These are phyloP conservation scores for Plenodomus tracheiphilus DNA, from an alignment of 2,329 filamentous ascomycete species.

Conservation along the genomic window DNA sequence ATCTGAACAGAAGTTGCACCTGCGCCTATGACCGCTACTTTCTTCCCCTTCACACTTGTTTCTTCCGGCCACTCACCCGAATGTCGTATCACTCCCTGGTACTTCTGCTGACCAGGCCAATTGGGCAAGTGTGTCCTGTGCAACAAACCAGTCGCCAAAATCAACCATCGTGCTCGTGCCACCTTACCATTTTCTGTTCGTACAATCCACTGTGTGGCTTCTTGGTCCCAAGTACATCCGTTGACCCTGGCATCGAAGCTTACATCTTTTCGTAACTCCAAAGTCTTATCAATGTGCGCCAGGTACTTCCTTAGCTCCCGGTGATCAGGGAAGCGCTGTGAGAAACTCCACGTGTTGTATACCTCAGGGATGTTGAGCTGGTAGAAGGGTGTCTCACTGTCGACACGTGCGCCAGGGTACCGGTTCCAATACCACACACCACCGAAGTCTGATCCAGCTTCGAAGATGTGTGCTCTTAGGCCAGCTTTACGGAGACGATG, in stretches of 20 bases:
- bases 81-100: slow-evolving; percentile 27
- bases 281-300: slow-evolving; percentile 24
- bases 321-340: slow-evolving; percentile 27
- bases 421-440: slow-evolving; percentile 10
- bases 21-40: slow-evolving; percentile 30
- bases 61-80: slow-evolving; percentile 40
- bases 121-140: slow-evolving; percentile 20
- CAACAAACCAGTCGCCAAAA: slow-evolving; percentile 24
- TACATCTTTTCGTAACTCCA: slow-evolving; percentile 27
- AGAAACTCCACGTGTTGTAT: slow-evolving; percentile 29
- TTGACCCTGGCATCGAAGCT: slow-evolving; percentile 50
- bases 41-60: slow-evolving; percentile 28
- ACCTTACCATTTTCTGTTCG: slow-evolving; percentile 48
- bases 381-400: slow-evolving; percentile 35
- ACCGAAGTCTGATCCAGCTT: slow-evolving; percentile 24
- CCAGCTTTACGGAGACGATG: slow-evolving; percentile 24
- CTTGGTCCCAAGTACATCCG: slow-evolving; percentile 47
- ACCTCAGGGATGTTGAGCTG: slow-evolving; percentile 34
- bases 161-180: slow-evolving; percentile 50
- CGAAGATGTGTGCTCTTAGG: slow-evolving; percentile 24
- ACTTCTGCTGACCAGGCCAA: slow-evolving; percentile 17
- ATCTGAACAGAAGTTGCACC: slow-evolving; percentile 37
- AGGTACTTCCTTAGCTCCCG: slow-evolving; percentile 30
- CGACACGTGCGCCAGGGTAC: slow-evolving; percentile 39
- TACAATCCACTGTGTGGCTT: slow-evolving; percentile 49